Evolutionary conservation across 208 protist genomes (phyloP).

Genomic region (Leishmania tarentolae): DNA sequence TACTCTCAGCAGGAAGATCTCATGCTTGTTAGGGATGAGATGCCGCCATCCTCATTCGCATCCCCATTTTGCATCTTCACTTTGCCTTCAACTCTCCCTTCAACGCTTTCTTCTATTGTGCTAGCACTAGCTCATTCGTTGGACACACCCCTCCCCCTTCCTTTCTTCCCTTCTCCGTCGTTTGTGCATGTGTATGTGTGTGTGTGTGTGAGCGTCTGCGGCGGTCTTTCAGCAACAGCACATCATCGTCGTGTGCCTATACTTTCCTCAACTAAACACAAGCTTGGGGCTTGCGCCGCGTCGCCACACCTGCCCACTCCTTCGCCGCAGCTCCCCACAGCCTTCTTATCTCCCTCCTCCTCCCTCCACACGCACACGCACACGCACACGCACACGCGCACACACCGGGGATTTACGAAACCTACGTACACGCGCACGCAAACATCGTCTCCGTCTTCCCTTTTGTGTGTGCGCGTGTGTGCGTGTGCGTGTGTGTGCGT

Average conservation of each 20-base stretch:
- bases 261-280: background rate
- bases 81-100: conserved; percentile 13
- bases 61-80: conserved; percentile 4
- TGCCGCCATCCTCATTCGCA: conserved; percentile 6
- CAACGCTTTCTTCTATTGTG: background rate
- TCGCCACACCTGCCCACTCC: background rate
- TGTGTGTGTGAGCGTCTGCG: background rate
- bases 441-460: background rate
- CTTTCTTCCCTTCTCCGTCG: background rate
- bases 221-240: background rate
- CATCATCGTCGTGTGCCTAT: background rate
- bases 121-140: background rate
- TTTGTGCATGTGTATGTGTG: background rate
- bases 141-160: background rate
- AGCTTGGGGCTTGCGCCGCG: background rate
- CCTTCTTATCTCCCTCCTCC: background rate
- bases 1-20: background rate
- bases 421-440: background rate
- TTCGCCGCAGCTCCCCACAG: background rate
- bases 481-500: no score
- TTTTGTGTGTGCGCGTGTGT: background rate
- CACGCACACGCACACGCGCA: no score
- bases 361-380: no score
- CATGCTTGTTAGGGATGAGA: background rate
- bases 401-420: background rate